Conservation (phyloP, 352 stramenopile species). For the Globisporangium radiosum region DNA sequence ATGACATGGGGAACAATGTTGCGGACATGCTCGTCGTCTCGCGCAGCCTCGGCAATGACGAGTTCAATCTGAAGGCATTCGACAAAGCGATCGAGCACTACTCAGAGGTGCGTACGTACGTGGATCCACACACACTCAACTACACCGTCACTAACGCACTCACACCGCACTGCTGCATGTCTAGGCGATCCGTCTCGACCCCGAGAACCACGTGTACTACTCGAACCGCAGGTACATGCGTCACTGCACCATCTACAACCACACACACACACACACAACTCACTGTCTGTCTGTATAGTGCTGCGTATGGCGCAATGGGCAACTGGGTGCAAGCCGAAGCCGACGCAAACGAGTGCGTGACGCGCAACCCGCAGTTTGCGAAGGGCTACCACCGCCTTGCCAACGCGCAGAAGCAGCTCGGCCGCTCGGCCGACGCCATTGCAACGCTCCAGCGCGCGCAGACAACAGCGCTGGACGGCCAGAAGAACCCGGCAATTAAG, state of each 20-base stretch:
- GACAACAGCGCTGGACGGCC: constrained; percentile 21
- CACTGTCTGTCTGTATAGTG: constrained; percentile 22
- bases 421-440: constrained; percentile 59
- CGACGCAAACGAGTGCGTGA: constrained; percentile 73
- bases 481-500: constrained; percentile 70
- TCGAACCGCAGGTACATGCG: constrained; percentile 59
- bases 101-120: constrained; percentile 37
- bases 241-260: not conserved
- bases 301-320: constrained; percentile 55
- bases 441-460: constrained; percentile 51
- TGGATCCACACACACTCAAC: no score
- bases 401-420: constrained; percentile 75
- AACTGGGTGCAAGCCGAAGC: constrained; percentile 67
- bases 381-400: constrained; percentile 78
- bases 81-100: constrained; percentile 75
- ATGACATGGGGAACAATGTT: not conserved
- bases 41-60: constrained; percentile 66
- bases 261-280: not conserved
- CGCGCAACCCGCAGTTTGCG: constrained; percentile 60
- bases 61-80: constrained; percentile 86
- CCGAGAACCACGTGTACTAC: constrained; percentile 80
- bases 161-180: not conserved
- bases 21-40: not conserved
- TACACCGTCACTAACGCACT: not conserved
- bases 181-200: constrained; percentile 69